A percentile compares a stretch with the other conserved stretches of the same genome.
Conservation (phyloP, 139 green algal genomes). For the Tetraselmis striata region DNA sequence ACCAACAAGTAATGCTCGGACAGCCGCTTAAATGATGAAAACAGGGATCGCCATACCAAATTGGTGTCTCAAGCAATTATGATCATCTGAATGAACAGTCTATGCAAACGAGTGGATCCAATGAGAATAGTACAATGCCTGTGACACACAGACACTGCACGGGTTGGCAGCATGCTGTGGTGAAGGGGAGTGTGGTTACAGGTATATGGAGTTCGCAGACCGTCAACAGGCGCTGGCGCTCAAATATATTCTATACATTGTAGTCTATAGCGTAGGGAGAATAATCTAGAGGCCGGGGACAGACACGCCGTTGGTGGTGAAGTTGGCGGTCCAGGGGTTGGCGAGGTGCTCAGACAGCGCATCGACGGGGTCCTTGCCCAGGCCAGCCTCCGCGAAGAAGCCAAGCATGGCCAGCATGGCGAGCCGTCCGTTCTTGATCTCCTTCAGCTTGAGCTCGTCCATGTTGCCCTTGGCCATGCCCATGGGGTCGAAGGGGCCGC, state of each 20-base stretch:
- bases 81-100: too few species aligned
- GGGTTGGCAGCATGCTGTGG: too few species aligned
- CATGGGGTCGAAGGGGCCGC: slow-evolving; percentile 74
- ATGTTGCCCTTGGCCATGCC: slow-evolving; percentile 58
- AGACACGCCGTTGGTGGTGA: slow-evolving; percentile 57
- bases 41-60: too few species aligned
- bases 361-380: slow-evolving; percentile 65
- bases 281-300: slow-evolving; percentile 9
- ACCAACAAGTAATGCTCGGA: too few species aligned
- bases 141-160: too few species aligned
- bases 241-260: background rate
- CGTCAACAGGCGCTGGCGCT: background rate
- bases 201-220: too few species aligned
- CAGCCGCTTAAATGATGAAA: too few species aligned
- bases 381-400: slow-evolving; percentile 76
- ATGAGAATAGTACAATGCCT: too few species aligned
- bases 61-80: too few species aligned
- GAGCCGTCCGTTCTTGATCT: slow-evolving; percentile 88
- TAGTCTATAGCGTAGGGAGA: background rate
- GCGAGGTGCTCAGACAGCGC: slow-evolving; percentile 44
- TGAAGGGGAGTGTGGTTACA: too few species aligned
- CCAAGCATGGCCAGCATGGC: slow-evolving; percentile 69
- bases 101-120: too few species aligned
- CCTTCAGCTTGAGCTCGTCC: slow-evolving; percentile 66
- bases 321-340: slow-evolving; percentile 46